These are phyloP conservation scores for Umbilicus rupestris DNA, from an alignment of 164 flowering plant genomes.

Conservation along the genomic window DNA sequence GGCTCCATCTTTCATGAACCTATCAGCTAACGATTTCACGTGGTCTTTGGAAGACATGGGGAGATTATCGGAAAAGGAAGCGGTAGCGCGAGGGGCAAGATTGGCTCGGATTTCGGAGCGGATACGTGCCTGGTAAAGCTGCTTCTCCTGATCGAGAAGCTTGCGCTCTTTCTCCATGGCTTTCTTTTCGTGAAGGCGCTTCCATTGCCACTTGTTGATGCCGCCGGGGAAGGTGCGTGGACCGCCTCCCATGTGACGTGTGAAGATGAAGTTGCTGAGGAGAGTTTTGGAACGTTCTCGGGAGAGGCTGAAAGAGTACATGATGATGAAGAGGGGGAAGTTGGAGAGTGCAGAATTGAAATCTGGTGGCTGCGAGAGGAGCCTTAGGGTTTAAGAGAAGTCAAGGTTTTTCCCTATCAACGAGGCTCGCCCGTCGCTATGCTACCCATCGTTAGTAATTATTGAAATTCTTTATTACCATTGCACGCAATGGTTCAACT, in stretches of 20 bases:
- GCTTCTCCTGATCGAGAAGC: conserved; percentile 79
- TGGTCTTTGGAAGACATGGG: conserved; percentile 63
- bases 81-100: background rate
- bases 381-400: no score
- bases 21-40: conserved; percentile 65
- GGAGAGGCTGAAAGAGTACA: background rate
- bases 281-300: conserved; percentile 21
- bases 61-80: conserved; percentile 8
- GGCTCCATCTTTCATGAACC: conserved; percentile 81
- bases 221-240: conserved; percentile 97
- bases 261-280: conserved; percentile 24
- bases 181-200: conserved; percentile 88
- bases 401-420: no score
- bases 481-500: no score
- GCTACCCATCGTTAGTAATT: no score
- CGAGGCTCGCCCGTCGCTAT: no score
- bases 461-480: no score
- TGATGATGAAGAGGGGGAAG: background rate
- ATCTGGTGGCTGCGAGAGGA: no score
- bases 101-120: conserved; percentile 69
- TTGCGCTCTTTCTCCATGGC: conserved; percentile 74
- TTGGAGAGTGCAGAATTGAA: no score
- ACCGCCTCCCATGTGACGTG: conserved; percentile 87
- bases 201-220: conserved; percentile 97
- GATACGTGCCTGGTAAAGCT: conserved; percentile 75